Conservation (phyloP, 139 green algal species). For the Penium margaritaceum region DNA sequence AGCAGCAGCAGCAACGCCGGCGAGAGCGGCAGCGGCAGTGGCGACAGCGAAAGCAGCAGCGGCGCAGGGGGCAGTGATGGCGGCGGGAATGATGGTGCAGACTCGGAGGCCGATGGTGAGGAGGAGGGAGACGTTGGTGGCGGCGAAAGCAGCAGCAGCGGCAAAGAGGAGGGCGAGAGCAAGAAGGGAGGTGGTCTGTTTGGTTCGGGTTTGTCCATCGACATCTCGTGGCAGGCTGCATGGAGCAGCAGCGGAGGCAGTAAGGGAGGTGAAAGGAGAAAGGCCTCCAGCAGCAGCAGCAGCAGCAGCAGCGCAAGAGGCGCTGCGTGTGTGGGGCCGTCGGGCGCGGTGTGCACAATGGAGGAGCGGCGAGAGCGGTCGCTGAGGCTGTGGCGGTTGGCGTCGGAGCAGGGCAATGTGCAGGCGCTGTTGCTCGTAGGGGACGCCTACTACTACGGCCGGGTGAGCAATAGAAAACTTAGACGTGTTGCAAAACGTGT, state of each 20-base stretch:
- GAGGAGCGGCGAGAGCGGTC: slow-evolving; percentile 26
- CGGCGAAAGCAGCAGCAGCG: too few relatives aligned
- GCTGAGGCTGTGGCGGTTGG: slow-evolving; percentile 29
- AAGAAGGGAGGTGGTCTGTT: too few relatives aligned
- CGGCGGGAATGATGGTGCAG: too few relatives aligned
- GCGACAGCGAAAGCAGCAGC: neutral
- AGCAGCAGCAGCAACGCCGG: neutral
- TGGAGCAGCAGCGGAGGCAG: too few relatives aligned
- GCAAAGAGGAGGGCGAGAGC: too few relatives aligned
- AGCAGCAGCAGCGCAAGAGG: too few relatives aligned
- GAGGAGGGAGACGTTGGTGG: too few relatives aligned
- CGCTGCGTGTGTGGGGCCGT: slow-evolving; percentile 15
- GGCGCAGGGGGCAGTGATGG: neutral
- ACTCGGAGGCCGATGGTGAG: too few relatives aligned
- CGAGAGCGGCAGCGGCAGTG: neutral
- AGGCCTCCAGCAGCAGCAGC: neutral
- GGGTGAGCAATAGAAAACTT: too few relatives aligned
- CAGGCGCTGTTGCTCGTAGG: slow-evolving; percentile 66
- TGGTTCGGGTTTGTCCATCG: too few relatives aligned
- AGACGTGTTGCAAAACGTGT: too few relatives aligned
- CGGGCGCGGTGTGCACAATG: slow-evolving; percentile 2
- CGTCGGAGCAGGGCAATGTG: slow-evolving; percentile 71
- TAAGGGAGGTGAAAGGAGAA: neutral
- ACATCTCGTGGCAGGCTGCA: too few relatives aligned
- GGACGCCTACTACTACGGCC: slow-evolving; percentile 81